These are phyloP conservation scores for Talinum fruticosum DNA, from an alignment of 148 eudicot species.

Conservation along the genomic window DNA sequence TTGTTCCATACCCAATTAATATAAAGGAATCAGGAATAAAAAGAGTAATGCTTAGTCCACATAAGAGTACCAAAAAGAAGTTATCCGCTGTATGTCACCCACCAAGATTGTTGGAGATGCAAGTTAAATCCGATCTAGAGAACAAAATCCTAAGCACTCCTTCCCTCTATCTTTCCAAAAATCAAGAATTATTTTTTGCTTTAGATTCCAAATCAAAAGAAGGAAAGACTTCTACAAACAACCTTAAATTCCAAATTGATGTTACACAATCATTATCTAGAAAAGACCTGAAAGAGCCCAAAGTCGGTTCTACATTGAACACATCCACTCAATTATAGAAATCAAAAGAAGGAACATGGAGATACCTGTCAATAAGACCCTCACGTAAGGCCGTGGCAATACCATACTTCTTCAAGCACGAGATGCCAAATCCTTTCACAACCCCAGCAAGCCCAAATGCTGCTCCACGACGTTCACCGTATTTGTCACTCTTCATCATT, in stretches of 20 bases:
- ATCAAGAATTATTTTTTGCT: no score
- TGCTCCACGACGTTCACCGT: conserved; percentile 99
- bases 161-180: not conserved
- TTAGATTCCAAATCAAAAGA: no score
- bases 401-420: conserved; percentile 78
- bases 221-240: no score
- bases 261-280: not conserved
- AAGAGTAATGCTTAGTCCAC: not conserved
- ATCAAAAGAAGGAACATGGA: not conserved
- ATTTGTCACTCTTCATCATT: conserved; percentile 96
- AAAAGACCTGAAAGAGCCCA: not conserved
- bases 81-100: not conserved
- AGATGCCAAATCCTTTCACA: conserved; percentile 79
- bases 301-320: not conserved
- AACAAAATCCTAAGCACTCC: not conserved
- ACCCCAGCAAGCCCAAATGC: conserved; percentile 97
- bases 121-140: not conserved
- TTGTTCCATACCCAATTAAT: not conserved
- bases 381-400: conserved; percentile 56
- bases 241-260: not conserved
- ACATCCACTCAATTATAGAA: not conserved
- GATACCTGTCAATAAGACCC: conserved; percentile 79
- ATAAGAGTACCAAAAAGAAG: not conserved
- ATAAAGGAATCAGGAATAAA: not conserved
- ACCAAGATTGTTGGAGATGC: not conserved